Evolutionary conservation across 2,329 filamentous ascomycete genomes (phyloP).

Genomic region (Talaromyces verruculosus): DNA sequence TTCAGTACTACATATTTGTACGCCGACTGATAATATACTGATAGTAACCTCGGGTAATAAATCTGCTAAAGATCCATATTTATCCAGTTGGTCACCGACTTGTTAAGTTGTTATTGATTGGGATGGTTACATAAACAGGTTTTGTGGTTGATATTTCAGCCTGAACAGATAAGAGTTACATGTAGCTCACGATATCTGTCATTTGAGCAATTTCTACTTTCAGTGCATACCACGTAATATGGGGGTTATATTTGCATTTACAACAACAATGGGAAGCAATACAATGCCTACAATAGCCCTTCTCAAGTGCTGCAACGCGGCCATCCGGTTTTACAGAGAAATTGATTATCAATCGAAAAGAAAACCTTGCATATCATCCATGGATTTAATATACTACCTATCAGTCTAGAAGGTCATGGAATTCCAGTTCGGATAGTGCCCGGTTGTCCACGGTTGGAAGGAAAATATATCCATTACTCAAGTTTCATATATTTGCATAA

Average conservation of each 20-base stretch:
- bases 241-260: not conserved
- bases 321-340: not conserved
- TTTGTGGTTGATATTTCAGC: not conserved
- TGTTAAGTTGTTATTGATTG: conserved; percentile 5
- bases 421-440: not conserved
- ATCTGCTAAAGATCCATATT: not conserved
- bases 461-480: not conserved
- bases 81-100: not conserved
- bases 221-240: not conserved
- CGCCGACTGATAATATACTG: not conserved
- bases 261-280: not conserved
- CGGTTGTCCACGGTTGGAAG: not conserved
- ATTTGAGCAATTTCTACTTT: not conserved
- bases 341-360: not conserved
- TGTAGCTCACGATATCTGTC: not conserved
- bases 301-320: not conserved
- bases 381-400: not conserved
- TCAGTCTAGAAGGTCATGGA: not conserved
- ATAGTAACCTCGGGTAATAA: conserved; percentile 1
- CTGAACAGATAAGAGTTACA: not conserved
- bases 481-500: not conserved
- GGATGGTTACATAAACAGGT: conserved; percentile 1
- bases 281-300: conserved; percentile 10
- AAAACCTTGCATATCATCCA: not conserved
- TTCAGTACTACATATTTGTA: not conserved